These are phyloP conservation scores for Hymenoscyphus linearis DNA, from an alignment of 2,329 filamentous ascomycete species.

Conservation along the genomic window DNA sequence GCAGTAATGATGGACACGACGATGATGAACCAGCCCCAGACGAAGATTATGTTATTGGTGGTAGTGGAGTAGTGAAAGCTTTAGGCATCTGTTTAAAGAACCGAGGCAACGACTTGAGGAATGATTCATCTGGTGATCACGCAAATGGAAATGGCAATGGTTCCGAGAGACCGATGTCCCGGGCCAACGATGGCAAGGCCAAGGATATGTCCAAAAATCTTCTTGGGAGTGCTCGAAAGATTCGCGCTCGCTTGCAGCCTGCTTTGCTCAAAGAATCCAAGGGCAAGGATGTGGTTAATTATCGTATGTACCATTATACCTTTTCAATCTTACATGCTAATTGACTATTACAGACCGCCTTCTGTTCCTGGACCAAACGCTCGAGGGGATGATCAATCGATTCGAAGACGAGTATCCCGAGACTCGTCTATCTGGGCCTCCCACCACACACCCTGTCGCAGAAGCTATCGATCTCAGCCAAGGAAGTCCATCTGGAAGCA, in stretches of 20 bases:
- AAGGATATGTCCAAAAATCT: conserved; percentile 93
- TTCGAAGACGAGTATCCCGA: conserved; percentile 97
- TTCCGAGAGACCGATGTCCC: conserved; percentile 39
- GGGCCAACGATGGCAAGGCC: conserved; percentile 54
- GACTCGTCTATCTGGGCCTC: conserved; percentile 46
- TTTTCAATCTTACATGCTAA: conserved; percentile 11
- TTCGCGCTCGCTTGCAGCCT: conserved; percentile 74
- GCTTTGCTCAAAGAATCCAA: conserved; percentile 72
- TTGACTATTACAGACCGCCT: conserved; percentile 53
- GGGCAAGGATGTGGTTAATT: conserved; percentile 66
- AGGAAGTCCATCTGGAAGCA: conserved; percentile 3
- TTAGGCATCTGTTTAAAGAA: conserved; percentile 86
- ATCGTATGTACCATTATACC: conserved; percentile 54
- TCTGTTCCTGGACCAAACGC: conserved; percentile 79
- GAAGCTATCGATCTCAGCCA: conserved; percentile 13
- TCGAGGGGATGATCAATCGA: conserved; percentile 86
- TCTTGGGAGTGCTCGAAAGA: conserved; percentile 81
- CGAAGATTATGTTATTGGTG: conserved; percentile 92
- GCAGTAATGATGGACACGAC: conserved; percentile 46
- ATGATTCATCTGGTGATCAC: conserved; percentile 27
- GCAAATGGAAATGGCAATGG: conserved; percentile 36
- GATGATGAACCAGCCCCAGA: conserved; percentile 70
- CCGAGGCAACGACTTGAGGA: conserved; percentile 58
- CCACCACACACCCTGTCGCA: conserved; percentile 16
- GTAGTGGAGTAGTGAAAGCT: conserved; percentile 91